Evolutionary conservation across 2,329 filamentous ascomycete species (phyloP).

Genomic region (Intubia oerlemansii): DNA sequence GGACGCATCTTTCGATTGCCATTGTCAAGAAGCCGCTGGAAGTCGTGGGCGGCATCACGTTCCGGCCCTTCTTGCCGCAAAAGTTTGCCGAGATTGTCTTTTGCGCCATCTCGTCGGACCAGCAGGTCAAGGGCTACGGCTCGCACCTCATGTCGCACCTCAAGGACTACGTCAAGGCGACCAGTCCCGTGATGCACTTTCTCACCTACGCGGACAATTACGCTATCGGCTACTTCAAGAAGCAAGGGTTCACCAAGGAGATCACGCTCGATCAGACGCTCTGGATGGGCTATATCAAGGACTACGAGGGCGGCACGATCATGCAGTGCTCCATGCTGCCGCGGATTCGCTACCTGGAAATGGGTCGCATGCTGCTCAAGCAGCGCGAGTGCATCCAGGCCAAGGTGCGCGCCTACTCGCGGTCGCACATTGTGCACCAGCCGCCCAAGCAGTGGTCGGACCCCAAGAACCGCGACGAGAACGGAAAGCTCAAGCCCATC

Average conservation of each 20-base stretch:
- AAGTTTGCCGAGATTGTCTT: constrained; percentile 97
- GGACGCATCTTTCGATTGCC: constrained; percentile 86
- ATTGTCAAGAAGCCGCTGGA: constrained; percentile 94
- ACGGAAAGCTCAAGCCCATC: constrained; percentile 47
- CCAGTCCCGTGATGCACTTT: constrained; percentile 94
- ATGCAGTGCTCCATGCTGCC: constrained; percentile 99
- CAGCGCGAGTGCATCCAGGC: constrained; percentile 90
- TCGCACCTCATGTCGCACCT: constrained; percentile 95
- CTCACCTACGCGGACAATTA: constrained; percentile 98
- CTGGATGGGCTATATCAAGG: constrained; percentile 99
- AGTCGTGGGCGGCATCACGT: constrained; percentile 93
- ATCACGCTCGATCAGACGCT: constrained; percentile 76
- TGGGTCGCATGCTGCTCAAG: constrained; percentile 83
- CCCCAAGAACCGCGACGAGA: too few relatives aligned
- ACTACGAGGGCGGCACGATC: constrained; percentile 95
- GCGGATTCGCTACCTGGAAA: constrained; percentile 81
- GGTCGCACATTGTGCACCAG: constrained; percentile 67
- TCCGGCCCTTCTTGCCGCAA: constrained; percentile 77
- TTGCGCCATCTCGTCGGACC: constrained; percentile 90
- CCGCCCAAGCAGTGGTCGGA: constrained; percentile 64
- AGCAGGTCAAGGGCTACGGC: constrained; percentile 96
- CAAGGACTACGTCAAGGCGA: constrained; percentile 96
- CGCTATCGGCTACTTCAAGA: constrained; percentile 97
- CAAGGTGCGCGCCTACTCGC: constrained; percentile 82
- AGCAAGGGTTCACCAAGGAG: constrained; percentile 97